Conservation (phyloP, 2,329 filamentous ascomycete species). For the Stagonosporopsis chrysanthemi region DNA sequence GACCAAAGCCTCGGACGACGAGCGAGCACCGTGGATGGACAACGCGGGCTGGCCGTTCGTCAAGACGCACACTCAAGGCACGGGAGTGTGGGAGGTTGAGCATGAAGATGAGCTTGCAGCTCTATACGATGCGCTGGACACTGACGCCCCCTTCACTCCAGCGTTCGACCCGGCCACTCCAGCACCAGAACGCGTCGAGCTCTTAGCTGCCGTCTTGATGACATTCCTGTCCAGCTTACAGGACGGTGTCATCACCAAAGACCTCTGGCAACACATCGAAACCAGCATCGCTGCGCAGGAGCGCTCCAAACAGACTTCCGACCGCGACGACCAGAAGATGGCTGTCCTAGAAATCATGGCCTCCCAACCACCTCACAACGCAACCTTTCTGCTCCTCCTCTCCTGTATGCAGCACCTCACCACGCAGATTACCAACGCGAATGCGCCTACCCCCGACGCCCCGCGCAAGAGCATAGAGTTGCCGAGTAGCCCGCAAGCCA, state of each 20-base stretch:
- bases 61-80: slow-evolving; percentile 24
- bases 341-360: slow-evolving; percentile 76
- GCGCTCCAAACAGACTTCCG: slow-evolving; percentile 53
- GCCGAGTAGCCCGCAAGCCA: slow-evolving; percentile 45
- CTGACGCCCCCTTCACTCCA: slow-evolving; percentile 67
- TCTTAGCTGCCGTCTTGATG: slow-evolving; percentile 73
- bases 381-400: slow-evolving; percentile 86
- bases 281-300: slow-evolving; percentile 41
- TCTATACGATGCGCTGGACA: slow-evolving; percentile 74
- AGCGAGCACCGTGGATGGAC: slow-evolving; percentile 61
- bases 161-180: slow-evolving; percentile 66
- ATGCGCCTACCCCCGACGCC: slow-evolving; percentile 29
- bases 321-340: slow-evolving; percentile 63
- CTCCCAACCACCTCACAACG: slow-evolving; percentile 76
- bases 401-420: slow-evolving; percentile 73
- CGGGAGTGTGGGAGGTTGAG: slow-evolving; percentile 54
- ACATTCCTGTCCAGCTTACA: slow-evolving; percentile 76
- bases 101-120: slow-evolving; percentile 55
- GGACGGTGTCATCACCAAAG: slow-evolving; percentile 77
- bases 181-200: slow-evolving; percentile 74
- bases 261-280: slow-evolving; percentile 66
- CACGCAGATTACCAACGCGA: slow-evolving; percentile 57
- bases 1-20: slow-evolving; percentile 52
- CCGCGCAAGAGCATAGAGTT: slow-evolving; percentile 39
- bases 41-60: slow-evolving; percentile 68